phyloP scores from a whole-genome alignment of 2,329 filamentous ascomycete species.

The Aschersonia sp. region DNA sequence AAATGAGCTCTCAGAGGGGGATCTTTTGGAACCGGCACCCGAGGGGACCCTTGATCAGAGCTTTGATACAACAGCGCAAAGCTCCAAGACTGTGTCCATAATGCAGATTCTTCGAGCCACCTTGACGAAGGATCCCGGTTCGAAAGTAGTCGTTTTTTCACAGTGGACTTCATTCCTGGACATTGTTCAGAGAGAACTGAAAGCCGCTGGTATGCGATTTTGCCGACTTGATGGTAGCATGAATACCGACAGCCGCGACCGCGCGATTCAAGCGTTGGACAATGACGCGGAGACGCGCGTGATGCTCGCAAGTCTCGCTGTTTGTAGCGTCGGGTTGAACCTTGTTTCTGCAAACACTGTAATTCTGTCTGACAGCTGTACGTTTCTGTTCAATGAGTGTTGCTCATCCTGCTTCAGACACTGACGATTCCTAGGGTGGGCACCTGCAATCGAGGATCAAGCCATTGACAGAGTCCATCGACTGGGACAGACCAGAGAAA shows the following conservation, averaged over 20 bases:
- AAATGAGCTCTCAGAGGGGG: conserved; percentile 44
- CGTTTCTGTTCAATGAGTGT: conserved; percentile 9
- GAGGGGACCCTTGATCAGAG: conserved; percentile 33
- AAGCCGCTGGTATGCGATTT: conserved; percentile 43
- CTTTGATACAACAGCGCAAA: conserved; percentile 50
- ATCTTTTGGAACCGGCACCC: conserved; percentile 49
- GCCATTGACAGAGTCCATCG: conserved; percentile 80
- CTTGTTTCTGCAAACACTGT: conserved; percentile 77
- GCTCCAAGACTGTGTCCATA: conserved; percentile 71
- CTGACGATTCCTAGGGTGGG: conserved; percentile 49
- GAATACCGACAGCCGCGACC: conserved; percentile 55
- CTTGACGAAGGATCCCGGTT: conserved; percentile 39
- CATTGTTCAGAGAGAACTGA: conserved; percentile 55
- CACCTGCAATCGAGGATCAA: conserved; percentile 83
- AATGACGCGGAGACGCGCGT: conserved; percentile 53
- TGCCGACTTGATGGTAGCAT: conserved; percentile 72
- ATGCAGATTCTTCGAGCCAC: conserved; percentile 61
- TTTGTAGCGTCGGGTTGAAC: conserved; percentile 77
- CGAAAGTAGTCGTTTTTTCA: conserved; percentile 60
- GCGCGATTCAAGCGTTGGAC: conserved; percentile 52
- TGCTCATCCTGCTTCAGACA: too few relatives aligned
- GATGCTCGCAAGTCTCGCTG: conserved; percentile 67
- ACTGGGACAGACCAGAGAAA: conserved; percentile 66
- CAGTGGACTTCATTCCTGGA: conserved; percentile 67
- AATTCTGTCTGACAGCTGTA: conserved; percentile 63